phyloP scores from a whole-genome alignment of 2,329 filamentous ascomycete genomes.

The Clonostachys byssicola region DNA sequence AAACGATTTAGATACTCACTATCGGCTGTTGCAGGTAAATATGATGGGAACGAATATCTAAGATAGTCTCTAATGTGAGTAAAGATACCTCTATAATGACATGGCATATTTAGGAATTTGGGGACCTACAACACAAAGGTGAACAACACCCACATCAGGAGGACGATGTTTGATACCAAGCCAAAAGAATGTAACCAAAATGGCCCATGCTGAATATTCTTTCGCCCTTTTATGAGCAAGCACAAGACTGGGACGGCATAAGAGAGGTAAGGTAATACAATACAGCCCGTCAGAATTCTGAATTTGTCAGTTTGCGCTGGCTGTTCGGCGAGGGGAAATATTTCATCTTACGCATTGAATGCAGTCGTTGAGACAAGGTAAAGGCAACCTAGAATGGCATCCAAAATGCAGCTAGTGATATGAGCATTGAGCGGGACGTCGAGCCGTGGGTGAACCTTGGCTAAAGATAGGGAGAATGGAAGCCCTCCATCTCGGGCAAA shows the following conservation, averaged over 20 bases:
- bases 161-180: constrained; percentile 12
- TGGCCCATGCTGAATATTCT: constrained; percentile 14
- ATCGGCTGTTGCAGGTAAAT: neutral
- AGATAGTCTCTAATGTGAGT: neutral
- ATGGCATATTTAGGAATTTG: neutral
- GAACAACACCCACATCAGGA: constrained; percentile 11
- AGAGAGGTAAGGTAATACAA: constrained; percentile 17
- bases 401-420: constrained; percentile 20
- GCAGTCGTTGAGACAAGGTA: constrained; percentile 37
- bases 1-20: neutral
- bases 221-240: constrained; percentile 12
- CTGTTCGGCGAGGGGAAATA: too few relatives aligned
- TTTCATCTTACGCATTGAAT: constrained; percentile 22
- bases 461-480: constrained; percentile 23
- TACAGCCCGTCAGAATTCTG: constrained; percentile 14
- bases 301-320: neutral
- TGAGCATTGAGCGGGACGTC: constrained; percentile 32
- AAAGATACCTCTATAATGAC: too few relatives aligned
- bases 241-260: constrained; percentile 17
- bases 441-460: constrained; percentile 22
- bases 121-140: neutral
- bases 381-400: constrained; percentile 31
- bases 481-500: constrained; percentile 37
- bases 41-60: neutral
- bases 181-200: constrained; percentile 18